phyloP scores from a whole-genome alignment of 2,329 filamentous ascomycete genomes.

The Colletotrichum kahawae region DNA sequence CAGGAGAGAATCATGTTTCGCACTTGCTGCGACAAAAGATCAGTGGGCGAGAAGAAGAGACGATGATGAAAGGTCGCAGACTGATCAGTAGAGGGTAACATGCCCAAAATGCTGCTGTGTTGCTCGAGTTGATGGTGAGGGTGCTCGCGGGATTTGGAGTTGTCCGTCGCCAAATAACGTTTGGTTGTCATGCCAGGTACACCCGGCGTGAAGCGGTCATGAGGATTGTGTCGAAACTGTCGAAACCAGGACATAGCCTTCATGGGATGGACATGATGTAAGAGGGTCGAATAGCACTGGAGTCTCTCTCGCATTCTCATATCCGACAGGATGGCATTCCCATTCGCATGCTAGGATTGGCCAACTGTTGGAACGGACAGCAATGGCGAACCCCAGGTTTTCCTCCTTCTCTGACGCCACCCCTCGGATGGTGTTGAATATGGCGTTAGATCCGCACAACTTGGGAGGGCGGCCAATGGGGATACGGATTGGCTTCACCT shows the following conservation, averaged over 20 bases:
- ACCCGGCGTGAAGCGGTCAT: constrained; percentile 9
- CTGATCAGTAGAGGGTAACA: not conserved
- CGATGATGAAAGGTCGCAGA: not conserved
- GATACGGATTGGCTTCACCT: not conserved
- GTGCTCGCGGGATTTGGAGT: not conserved
- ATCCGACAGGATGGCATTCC: not conserved
- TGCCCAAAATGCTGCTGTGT: not conserved
- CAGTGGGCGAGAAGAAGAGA: not conserved
- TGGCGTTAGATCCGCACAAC: not conserved
- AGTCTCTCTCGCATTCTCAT: not conserved
- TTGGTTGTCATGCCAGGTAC: constrained; percentile 13
- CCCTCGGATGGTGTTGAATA: constrained; percentile 3
- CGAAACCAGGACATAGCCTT: constrained; percentile 1
- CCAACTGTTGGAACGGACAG: not conserved
- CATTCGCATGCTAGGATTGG: constrained; percentile 2
- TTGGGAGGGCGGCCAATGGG: not conserved
- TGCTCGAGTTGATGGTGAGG: not conserved
- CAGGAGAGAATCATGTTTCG: not conserved
- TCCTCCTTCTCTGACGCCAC: constrained; percentile 6
- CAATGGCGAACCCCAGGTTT: constrained; percentile 6
- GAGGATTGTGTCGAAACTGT: constrained; percentile 12
- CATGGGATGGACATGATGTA: not conserved
- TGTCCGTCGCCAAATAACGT: constrained; percentile 8
- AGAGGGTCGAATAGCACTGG: not conserved
- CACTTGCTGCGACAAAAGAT: not conserved